Conservation (phyloP, 352 stramenopile genomes). For the Globisporangium uncinulatum region DNA sequence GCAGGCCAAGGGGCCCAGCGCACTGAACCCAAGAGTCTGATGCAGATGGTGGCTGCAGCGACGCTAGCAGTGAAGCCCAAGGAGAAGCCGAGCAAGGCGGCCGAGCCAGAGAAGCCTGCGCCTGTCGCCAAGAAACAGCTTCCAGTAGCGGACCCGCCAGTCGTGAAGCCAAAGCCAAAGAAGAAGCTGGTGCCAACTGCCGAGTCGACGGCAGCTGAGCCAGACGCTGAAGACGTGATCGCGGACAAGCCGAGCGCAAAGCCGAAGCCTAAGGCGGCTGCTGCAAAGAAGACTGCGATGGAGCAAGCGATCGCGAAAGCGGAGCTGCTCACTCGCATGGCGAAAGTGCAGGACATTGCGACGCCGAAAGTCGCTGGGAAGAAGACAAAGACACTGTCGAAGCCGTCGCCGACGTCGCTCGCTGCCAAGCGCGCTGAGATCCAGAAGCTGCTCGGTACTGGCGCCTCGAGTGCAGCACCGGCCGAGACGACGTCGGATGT, state of each 20-base stretch:
- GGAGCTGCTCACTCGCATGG: slow-evolving; percentile 42
- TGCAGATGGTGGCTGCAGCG: slow-evolving; percentile 12
- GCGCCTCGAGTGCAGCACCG: slow-evolving; percentile 4
- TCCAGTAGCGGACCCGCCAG: background rate
- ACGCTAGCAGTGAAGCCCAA: slow-evolving; percentile 5
- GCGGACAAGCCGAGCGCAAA: background rate
- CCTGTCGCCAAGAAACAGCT: background rate
- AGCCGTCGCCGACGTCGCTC: slow-evolving; percentile 22
- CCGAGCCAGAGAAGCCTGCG: background rate
- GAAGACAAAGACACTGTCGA: slow-evolving; percentile 33
- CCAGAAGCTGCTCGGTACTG: slow-evolving; percentile 28
- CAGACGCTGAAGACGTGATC: slow-evolving; percentile 7
- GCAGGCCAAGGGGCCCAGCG: background rate
- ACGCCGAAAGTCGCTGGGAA: slow-evolving; percentile 62
- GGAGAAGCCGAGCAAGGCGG: background rate
- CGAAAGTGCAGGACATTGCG: slow-evolving; percentile 51
- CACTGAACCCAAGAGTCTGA: slow-evolving; percentile 11
- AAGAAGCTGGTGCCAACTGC: background rate
- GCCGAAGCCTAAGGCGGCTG: background rate
- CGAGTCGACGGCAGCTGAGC: background rate
- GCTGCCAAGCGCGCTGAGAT: slow-evolving; percentile 44
- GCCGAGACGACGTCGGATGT: background rate
- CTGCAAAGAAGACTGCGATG: slow-evolving; percentile 15
- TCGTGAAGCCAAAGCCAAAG: slow-evolving; percentile 3
- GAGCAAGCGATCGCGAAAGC: slow-evolving; percentile 42